A percentile compares a stretch with the other conserved stretches of the same genome.
These are phyloP conservation scores for Boletus rubroflammeus DNA, from an alignment of 768 basidiomycete species.

Conservation along the genomic window DNA sequence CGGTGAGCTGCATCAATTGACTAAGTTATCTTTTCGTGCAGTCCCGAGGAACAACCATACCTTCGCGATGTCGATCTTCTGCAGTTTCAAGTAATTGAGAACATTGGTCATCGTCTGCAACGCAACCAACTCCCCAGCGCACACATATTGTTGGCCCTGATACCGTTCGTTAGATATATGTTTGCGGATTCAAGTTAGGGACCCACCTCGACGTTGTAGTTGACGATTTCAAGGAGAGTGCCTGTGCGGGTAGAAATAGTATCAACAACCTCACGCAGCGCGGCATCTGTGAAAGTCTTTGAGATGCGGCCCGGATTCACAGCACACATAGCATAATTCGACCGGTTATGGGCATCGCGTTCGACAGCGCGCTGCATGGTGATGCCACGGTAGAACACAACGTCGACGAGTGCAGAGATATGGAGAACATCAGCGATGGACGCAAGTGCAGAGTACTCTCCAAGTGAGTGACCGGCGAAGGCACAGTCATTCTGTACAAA, in stretches of 20 bases:
- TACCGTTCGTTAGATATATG: conserved; percentile 3
- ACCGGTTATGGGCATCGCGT: conserved; percentile 88
- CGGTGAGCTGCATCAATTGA: conserved; percentile 60
- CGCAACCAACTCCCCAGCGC: conserved; percentile 92
- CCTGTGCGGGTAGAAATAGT: conserved; percentile 73
- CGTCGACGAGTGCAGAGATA: conserved; percentile 92
- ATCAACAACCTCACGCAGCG: conserved; percentile 96
- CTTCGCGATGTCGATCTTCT: conserved; percentile 92
- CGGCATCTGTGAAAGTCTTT: conserved; percentile 89
- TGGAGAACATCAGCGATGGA: conserved; percentile 96
- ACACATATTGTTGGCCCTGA: conserved; percentile 99
- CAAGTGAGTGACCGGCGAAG: conserved; percentile 97
- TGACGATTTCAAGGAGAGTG: conserved; percentile 94
- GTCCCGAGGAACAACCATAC: conserved; percentile 34
- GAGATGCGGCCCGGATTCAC: conserved; percentile 96
- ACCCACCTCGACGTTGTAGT: conserved; percentile 86
- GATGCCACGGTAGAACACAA: conserved; percentile 99
- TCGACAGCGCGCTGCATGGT: conserved; percentile 99
- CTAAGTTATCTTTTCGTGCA: background rate
- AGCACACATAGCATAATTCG: conserved; percentile 99
- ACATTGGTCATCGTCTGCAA: conserved; percentile 94
- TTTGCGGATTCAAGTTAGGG: background rate
- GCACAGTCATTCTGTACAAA: conserved; percentile 89
- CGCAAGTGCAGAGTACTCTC: conserved; percentile 97
- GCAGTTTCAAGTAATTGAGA: conserved; percentile 91